Evolutionary conservation across 1,139 yeast species (phyloP).

Genomic region (Kodamaea ohmeri): DNA sequence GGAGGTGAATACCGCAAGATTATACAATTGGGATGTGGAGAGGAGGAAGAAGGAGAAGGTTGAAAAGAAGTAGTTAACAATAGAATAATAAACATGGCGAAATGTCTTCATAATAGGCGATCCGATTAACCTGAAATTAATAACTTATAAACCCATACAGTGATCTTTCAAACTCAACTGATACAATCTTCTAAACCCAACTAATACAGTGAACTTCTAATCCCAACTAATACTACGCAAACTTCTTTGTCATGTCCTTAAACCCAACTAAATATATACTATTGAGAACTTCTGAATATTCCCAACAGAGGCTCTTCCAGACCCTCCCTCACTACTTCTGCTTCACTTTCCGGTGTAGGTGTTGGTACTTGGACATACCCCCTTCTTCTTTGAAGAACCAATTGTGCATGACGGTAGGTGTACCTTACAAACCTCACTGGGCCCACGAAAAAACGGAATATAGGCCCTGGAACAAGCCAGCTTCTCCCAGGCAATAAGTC

Average conservation of each 20-base stretch:
- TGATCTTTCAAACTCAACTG: too few species aligned
- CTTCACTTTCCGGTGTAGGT: not conserved
- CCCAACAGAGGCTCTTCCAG: not conserved
- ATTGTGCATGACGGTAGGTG: not conserved
- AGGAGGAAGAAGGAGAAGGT: conserved; percentile 51
- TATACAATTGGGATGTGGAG: conserved; percentile 95
- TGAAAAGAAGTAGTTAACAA: conserved; percentile 5
- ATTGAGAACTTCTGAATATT: not conserved
- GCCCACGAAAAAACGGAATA: conserved; percentile 25
- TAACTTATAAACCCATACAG: too few species aligned
- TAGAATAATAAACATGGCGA: not conserved
- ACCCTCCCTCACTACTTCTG: not conserved
- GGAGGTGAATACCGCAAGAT: conserved; percentile 96
- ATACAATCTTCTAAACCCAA: too few species aligned
- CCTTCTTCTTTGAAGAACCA: not conserved
- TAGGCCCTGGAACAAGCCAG: conserved; percentile 44
- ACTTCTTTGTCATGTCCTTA: not conserved
- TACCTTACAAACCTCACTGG: conserved; percentile 19
- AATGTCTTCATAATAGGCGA: not conserved
- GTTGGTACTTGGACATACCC: not conserved
- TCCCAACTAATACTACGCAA: too few species aligned
- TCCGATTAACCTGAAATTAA: too few species aligned
- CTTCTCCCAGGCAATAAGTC: conserved; percentile 61
- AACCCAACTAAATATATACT: not conserved
- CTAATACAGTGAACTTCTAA: too few species aligned